A percentile compares a stretch with the other conserved stretches of the same genome.
Evolutionary conservation across 2,329 filamentous ascomycete species (phyloP).

Genomic region (Pochonia chlamydosporia): DNA sequence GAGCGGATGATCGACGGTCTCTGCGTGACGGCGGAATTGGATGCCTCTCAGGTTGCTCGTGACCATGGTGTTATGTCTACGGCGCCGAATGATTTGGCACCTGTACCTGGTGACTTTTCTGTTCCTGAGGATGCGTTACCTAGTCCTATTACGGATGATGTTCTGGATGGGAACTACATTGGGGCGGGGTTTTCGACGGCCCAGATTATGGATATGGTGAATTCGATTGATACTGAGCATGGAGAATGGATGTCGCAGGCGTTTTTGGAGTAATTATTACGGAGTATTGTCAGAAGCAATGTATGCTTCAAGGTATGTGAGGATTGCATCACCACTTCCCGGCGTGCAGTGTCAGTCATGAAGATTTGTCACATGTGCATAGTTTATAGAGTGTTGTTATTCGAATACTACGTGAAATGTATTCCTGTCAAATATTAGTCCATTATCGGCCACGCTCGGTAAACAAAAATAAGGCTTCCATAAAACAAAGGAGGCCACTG

Average conservation of each 20-base stretch:
- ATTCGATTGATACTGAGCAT: slow-evolving; percentile 34
- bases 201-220: slow-evolving; percentile 36
- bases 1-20: slow-evolving; percentile 20
- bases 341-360: too few species aligned
- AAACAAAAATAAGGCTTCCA: too few species aligned
- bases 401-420: too few species aligned
- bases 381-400: too few species aligned
- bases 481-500: too few species aligned
- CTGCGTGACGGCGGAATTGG: too few species aligned
- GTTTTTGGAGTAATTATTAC: slow-evolving; percentile 31
- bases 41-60: not conserved
- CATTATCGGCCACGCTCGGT: too few species aligned
- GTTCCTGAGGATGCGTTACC: not conserved
- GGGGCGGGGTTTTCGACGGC: slow-evolving; percentile 12
- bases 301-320: too few species aligned
- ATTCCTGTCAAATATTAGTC: too few species aligned
- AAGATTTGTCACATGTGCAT: too few species aligned
- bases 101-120: not conserved
- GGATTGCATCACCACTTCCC: too few species aligned
- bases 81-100: not conserved
- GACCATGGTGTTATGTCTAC: not conserved
- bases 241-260: slow-evolving; percentile 37
- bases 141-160: not conserved
- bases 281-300: too few species aligned
- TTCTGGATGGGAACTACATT: slow-evolving; percentile 1